phyloP scores from a whole-genome alignment of 1,284 basidiomycete genomes.

The Boletus smithii region DNA sequence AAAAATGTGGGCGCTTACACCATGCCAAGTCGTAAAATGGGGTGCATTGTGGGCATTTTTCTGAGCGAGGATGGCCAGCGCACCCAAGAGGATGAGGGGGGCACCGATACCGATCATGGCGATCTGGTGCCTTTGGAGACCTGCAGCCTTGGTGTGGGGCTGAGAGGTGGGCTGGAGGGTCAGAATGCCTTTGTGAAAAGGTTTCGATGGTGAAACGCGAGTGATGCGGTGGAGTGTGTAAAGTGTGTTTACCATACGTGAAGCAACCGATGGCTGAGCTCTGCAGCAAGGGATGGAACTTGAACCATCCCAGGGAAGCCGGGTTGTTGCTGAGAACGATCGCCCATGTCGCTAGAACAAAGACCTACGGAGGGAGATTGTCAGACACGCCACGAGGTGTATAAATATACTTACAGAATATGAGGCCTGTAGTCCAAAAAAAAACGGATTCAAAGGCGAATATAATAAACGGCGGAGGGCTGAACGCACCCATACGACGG shows the following conservation, averaged over 20 bases:
- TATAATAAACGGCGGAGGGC: not conserved
- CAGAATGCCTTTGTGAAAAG: not conserved
- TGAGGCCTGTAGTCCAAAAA: not conserved
- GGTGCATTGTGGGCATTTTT: constrained; percentile 45
- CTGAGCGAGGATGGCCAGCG: constrained; percentile 51
- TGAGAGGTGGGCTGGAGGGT: constrained; percentile 68
- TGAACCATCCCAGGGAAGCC: constrained; percentile 53
- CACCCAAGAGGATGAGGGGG: constrained; percentile 54
- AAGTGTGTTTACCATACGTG: constrained; percentile 48
- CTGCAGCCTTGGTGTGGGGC: constrained; percentile 61
- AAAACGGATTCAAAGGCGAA: not conserved
- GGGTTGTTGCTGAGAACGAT: constrained; percentile 44
- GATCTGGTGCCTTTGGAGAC: constrained; percentile 61
- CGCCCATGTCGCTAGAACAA: constrained; percentile 58
- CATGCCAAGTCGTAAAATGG: constrained; percentile 69
- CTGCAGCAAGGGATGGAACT: constrained; percentile 62
- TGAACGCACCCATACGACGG: constrained; percentile 21
- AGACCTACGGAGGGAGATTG: constrained; percentile 37
- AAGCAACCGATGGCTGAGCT: constrained; percentile 48
- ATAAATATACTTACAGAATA: not conserved
- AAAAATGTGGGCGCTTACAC: constrained; percentile 40
- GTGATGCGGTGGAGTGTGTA: constrained; percentile 18
- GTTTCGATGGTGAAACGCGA: not conserved
- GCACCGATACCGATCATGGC: constrained; percentile 52
- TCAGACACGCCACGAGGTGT: constrained; percentile 11